Evolutionary conservation across 2,329 filamentous ascomycete genomes (phyloP).

Genomic region (Diaporthe amygdali): DNA sequence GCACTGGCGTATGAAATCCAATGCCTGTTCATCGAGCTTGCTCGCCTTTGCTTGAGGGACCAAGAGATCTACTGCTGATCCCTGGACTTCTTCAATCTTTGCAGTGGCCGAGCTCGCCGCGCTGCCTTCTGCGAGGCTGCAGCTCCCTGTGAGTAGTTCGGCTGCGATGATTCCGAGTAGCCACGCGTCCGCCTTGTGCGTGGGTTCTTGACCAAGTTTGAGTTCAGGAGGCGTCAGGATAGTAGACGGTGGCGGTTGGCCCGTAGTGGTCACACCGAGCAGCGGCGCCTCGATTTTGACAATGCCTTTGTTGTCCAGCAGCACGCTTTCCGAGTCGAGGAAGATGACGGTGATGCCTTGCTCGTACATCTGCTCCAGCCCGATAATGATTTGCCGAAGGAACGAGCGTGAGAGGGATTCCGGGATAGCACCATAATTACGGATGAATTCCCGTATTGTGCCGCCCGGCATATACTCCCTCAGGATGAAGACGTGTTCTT

Average conservation of each 20-base stretch:
- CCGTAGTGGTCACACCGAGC: neutral
- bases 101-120: neutral
- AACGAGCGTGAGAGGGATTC: neutral
- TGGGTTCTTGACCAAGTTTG: neutral
- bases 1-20: constrained; percentile 12
- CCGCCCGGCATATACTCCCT: neutral
- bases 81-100: neutral
- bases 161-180: constrained; percentile 14
- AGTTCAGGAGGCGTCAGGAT: neutral
- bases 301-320: neutral
- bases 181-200: constrained; percentile 14
- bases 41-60: neutral
- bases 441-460: constrained; percentile 1
- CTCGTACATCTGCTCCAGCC: neutral
- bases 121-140: neutral
- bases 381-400: neutral
- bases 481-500: neutral
- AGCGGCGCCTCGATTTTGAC: constrained; percentile 20
- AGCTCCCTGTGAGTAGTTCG: neutral
- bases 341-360: neutral
- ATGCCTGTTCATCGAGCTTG: neutral
- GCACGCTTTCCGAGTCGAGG: neutral
- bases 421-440: neutral
- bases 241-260: neutral
- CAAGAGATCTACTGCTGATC: neutral